Evolutionary conservation across 169 alveolate genomes (phyloP).

Genomic region (Plasmodium coatneyi): DNA sequence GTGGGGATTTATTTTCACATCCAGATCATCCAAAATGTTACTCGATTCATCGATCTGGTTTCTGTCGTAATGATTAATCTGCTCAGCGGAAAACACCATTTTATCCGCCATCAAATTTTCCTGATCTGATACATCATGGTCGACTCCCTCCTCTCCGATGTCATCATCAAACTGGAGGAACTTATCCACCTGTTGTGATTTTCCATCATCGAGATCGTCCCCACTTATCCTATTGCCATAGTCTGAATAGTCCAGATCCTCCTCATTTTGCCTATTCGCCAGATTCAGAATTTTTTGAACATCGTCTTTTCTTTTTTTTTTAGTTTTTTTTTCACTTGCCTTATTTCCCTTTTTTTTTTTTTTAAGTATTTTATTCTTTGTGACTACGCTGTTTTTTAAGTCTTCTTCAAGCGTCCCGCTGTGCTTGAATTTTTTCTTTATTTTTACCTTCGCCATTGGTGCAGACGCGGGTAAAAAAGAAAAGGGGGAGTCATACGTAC

Average conservation of each 20-base stretch:
- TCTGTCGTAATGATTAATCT: background rate
- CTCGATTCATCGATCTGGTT: background rate
- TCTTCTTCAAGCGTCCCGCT: slow-evolving; percentile 33
- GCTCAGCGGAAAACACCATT: background rate
- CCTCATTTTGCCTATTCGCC: slow-evolving; percentile 63
- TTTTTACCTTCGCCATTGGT: slow-evolving; percentile 32
- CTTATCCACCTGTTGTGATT: slow-evolving; percentile 21
- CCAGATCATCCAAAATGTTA: slow-evolving; percentile 34
- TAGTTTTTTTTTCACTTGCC: background rate
- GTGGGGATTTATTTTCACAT: slow-evolving; percentile 62
- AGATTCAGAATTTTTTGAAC: slow-evolving; percentile 31
- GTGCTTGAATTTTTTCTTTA: slow-evolving; percentile 31
- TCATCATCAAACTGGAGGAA: slow-evolving; percentile 75
- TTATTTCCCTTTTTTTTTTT: slow-evolving; percentile 21
- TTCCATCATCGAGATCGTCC: background rate
- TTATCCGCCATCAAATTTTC: slow-evolving; percentile 24
- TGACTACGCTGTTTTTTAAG: slow-evolving; percentile 28
- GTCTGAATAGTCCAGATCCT: slow-evolving; percentile 25
- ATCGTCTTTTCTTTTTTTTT: slow-evolving; percentile 21
- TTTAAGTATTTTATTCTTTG: slow-evolving; percentile 31
- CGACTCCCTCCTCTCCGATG: slow-evolving; percentile 6
- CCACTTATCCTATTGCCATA: background rate
- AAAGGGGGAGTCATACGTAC: background rate
- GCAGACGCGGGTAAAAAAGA: background rate
- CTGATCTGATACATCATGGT: slow-evolving; percentile 13